A percentile compares a stretch with the other conserved stretches of the same genome.
Conservation (phyloP, 768 basidiomycete genomes). For the Suillus variegatus region DNA sequence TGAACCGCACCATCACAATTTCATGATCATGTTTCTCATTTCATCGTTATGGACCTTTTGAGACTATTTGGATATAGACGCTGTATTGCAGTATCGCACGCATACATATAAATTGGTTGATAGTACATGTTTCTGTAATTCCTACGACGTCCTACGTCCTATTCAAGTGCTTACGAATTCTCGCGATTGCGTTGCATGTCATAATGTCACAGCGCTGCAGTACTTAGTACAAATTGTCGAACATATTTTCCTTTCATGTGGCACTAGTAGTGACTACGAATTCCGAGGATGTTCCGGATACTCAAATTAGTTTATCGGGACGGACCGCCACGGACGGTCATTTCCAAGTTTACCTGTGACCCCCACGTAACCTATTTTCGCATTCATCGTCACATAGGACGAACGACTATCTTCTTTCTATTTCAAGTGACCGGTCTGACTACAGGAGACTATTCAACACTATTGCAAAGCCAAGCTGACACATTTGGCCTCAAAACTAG, state of each 20-base stretch:
- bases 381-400: neutral
- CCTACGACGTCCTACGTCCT: neutral
- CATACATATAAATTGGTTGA: neutral
- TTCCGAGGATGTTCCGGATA: too few relatives aligned
- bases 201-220: neutral
- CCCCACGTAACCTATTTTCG: too few relatives aligned
- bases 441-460: neutral
- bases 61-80: neutral
- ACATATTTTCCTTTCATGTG: neutral
- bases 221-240: neutral
- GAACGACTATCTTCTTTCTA: neutral
- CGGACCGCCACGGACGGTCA: too few relatives aligned
- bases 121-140: neutral
- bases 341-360: too few relatives aligned
- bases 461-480: neutral
- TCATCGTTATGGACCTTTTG: neutral
- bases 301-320: too few relatives aligned
- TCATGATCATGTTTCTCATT: conserved; percentile 11
- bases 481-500: neutral
- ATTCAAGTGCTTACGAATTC: neutral
- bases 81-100: neutral
- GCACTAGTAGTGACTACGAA: neutral
- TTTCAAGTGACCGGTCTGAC: neutral
- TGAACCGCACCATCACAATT: conserved; percentile 33
- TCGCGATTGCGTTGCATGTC: neutral